Evolutionary conservation across 2,329 filamentous ascomycete genomes (phyloP).

Genomic region (Blumeriella jaapii): DNA sequence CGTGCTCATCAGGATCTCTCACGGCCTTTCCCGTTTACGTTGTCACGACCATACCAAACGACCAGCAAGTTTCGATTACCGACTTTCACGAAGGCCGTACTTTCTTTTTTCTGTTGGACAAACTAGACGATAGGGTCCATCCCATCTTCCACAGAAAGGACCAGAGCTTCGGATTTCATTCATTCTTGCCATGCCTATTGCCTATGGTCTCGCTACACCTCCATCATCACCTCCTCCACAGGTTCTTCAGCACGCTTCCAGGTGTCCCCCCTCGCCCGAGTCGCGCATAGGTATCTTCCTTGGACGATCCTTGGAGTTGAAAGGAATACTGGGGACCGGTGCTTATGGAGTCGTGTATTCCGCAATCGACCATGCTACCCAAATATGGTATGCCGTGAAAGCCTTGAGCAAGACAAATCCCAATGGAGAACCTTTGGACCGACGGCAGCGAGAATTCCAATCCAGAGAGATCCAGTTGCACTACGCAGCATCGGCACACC

Average conservation of each 20-base stretch:
- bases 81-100: too few species aligned
- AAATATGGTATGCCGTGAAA: constrained; percentile 86
- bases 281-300: constrained; percentile 77
- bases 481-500: constrained; percentile 76
- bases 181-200: constrained; percentile 24
- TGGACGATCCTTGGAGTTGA: constrained; percentile 58
- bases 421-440: constrained; percentile 61
- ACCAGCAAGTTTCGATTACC: too few species aligned
- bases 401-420: constrained; percentile 83
- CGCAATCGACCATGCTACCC: constrained; percentile 61
- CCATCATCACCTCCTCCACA: constrained; percentile 19
- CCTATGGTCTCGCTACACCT: constrained; percentile 18
- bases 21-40: too few species aligned
- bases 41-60: too few species aligned
- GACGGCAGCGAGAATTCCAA: constrained; percentile 80
- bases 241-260: constrained; percentile 5
- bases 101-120: constrained; percentile 21
- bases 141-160: constrained; percentile 11
- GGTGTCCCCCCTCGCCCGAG: constrained; percentile 47
- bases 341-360: constrained; percentile 96
- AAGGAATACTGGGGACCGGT: constrained; percentile 77
- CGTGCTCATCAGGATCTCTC: too few species aligned
- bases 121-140: constrained; percentile 8
- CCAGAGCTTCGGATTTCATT: constrained; percentile 16
- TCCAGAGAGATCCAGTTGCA: constrained; percentile 87